Evolutionary conservation across 2,329 filamentous ascomycete genomes (phyloP), one percentile per base, ranked within the genome.

Genomic region (Hypoxylon sp.): DNA sequence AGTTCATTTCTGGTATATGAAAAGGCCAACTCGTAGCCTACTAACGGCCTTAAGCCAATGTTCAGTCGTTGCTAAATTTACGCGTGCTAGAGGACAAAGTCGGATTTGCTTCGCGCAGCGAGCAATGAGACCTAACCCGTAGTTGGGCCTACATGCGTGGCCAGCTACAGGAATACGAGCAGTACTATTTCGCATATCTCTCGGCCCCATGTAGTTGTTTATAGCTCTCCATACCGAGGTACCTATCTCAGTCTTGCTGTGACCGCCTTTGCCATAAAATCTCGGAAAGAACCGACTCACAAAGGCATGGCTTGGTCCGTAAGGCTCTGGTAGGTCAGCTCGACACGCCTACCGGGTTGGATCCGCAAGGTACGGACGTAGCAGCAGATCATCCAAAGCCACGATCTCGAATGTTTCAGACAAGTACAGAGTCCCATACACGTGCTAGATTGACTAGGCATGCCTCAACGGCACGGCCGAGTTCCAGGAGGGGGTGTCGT

Each of bases 321-420:
- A 49, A 45, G 35, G 35, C 63, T 48, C 55, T 63, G 47, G 63
- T 65, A 65, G 64, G 63, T 53, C 43, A 60, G 48, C 43, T 46
- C 55, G 35, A 27, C 23, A 61, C 18, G 46, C 60, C 52, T 67
- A 48, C 57, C 53, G 60, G 65, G 64, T 60, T 61, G 48, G 58
- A 63, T 63, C 60, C 64, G 64, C 65, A 65, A 69, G 66, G 64
- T 72, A 71, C 69, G 70, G 62, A 67, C 69, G 69, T 72, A 71
- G 57, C 43, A 62, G 58, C 46, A 62, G 63, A 67, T 67, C 60
- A 60, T 64, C 62, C 58, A 48, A 63, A 71, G 69, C 67, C 69
- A 71, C 63, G 62, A 62, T 69, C 60, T 64, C 13, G 24, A 41
- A 56, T 70, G 68, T 70, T 64, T 70, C 61, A 68, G 55, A n/a